Evolutionary conservation across 768 basidiomycete genomes (phyloP).

Genomic region (Trichaptum fuscoviolaceum): DNA sequence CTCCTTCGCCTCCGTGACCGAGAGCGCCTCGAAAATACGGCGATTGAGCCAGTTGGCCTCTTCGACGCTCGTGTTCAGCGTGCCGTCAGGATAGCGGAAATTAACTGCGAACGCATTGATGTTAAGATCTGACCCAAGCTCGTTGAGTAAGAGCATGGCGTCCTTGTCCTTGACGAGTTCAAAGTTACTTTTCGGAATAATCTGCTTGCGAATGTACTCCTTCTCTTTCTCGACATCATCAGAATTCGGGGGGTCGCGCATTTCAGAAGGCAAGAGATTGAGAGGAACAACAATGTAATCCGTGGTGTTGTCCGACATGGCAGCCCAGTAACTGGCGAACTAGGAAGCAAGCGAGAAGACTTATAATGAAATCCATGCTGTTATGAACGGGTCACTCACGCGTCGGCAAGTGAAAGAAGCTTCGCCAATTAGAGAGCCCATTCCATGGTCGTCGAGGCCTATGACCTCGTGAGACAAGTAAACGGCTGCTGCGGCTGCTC

Average conservation of each 20-base stretch:
- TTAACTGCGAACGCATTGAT: constrained; percentile 43
- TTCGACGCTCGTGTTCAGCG: constrained; percentile 30
- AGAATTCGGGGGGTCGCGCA: constrained; percentile 5
- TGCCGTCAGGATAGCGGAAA: constrained; percentile 24
- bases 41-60: constrained; percentile 38
- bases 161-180: constrained; percentile 25
- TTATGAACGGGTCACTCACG: constrained; percentile 19
- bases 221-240: constrained; percentile 24
- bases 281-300: constrained; percentile 36
- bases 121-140: constrained; percentile 36
- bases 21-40: constrained; percentile 34
- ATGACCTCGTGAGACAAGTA: constrained; percentile 35
- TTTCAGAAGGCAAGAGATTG: constrained; percentile 32
- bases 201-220: constrained; percentile 28
- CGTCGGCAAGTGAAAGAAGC: constrained; percentile 30
- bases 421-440: constrained; percentile 35
- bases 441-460: constrained; percentile 34
- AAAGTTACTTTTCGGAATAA: constrained; percentile 25
- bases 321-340: constrained; percentile 23
- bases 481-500: constrained; percentile 34
- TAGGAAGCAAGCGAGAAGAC: constrained; percentile 30
- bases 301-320: constrained; percentile 30
- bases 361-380: neutral
- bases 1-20: constrained; percentile 25
- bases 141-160: constrained; percentile 20